These are phyloP conservation scores for Salmacisia buchloeana DNA, from an alignment of 1,284 basidiomycete species.

Conservation along the genomic window DNA sequence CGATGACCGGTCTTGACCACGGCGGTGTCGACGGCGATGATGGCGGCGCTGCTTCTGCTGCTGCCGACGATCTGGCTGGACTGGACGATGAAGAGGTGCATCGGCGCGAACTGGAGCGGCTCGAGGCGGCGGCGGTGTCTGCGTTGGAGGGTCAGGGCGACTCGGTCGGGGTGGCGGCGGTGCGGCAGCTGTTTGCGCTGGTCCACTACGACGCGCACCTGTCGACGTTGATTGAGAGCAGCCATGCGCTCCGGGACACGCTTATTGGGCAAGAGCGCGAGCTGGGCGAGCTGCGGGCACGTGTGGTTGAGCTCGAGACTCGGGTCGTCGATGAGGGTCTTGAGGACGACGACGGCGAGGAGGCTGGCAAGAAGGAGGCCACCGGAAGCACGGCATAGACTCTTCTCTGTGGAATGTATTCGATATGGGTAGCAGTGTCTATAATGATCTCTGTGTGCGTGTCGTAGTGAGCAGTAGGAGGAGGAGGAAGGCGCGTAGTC, in stretches of 20 bases:
- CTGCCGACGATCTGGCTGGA: neutral
- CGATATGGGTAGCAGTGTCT: too few species aligned
- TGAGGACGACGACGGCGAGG: too few species aligned
- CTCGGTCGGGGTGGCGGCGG: neutral
- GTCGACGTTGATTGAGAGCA: neutral
- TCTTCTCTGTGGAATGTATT: too few species aligned
- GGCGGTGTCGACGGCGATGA: neutral
- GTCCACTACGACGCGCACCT: neutral
- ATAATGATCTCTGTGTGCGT: too few species aligned
- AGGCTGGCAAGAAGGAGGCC: too few species aligned
- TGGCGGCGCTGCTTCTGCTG: neutral
- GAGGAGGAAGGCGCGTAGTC: too few species aligned
- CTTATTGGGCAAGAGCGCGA: neutral
- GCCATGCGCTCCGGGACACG: neutral
- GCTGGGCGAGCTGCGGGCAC: neutral
- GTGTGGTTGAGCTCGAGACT: neutral
- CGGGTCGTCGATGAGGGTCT: too few species aligned
- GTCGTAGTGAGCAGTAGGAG: too few species aligned
- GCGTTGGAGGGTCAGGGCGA: neutral
- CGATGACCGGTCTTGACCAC: neutral
- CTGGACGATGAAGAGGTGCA: neutral
- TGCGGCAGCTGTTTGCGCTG: constrained; percentile 4
- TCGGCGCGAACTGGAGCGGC: neutral
- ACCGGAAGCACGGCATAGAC: too few species aligned
- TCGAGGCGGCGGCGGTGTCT: neutral